phyloP scores from a whole-genome alignment of 2,329 filamentous ascomycete genomes.

The Pseudogymnoascus sp. region DNA sequence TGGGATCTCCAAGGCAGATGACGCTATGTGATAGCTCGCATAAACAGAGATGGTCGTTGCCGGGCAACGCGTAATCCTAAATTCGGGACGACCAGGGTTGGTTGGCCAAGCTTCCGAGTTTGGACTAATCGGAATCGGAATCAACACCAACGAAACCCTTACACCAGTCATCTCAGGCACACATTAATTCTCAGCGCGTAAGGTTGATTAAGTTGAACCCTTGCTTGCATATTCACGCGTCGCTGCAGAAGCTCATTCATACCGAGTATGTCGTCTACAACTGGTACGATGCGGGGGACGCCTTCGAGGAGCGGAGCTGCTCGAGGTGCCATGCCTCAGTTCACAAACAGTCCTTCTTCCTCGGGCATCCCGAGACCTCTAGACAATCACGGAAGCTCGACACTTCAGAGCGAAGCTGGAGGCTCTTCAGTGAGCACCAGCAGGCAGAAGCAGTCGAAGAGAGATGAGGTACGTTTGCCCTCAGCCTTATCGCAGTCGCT shows the following conservation, averaged over 20 bases:
- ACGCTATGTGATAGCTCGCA: constrained; percentile 5
- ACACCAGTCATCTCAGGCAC: constrained; percentile 2
- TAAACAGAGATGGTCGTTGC: constrained; percentile 8
- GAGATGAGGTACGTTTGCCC: constrained; percentile 75
- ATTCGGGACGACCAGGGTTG: constrained; percentile 1
- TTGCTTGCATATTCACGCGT: constrained; percentile 4
- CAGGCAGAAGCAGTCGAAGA: constrained; percentile 90
- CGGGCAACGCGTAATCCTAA: constrained; percentile 1
- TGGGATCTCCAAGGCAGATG: constrained; percentile 5
- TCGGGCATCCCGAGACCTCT: constrained; percentile 67
- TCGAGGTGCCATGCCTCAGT: constrained; percentile 47
- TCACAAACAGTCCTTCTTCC: constrained; percentile 48
- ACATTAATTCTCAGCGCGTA: background rate
- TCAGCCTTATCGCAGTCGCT: constrained; percentile 3
- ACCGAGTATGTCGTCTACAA: constrained; percentile 22
- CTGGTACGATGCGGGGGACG: constrained; percentile 56
- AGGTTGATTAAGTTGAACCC: constrained; percentile 6
- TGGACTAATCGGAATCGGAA: constrained; percentile 5
- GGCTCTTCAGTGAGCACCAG: constrained; percentile 77
- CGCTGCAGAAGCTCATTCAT: background rate
- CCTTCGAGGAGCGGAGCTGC: constrained; percentile 51
- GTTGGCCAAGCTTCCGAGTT: constrained; percentile 6
- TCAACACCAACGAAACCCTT: constrained; percentile 1
- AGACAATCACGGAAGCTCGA: constrained; percentile 42
- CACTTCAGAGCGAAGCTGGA: constrained; percentile 43